Evolutionary conservation across 2,329 filamentous ascomycete species (phyloP).

Genomic region (Aspergillus brasiliensis): DNA sequence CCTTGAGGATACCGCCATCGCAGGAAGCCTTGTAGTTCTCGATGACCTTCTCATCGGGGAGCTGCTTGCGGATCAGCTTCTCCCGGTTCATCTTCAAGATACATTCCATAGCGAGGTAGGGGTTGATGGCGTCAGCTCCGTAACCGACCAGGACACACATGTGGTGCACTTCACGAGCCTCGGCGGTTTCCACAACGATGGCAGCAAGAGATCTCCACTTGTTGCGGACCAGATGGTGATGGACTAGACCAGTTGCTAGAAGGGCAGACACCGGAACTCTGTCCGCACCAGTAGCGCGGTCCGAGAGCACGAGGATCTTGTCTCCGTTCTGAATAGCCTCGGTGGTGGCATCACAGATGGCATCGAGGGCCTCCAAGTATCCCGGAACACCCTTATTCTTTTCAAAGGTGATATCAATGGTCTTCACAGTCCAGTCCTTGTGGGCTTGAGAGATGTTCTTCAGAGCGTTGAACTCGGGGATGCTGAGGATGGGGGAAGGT

Average conservation of each 20-base stretch:
- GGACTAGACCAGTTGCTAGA: slow-evolving; percentile 87
- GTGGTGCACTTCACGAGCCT: slow-evolving; percentile 96
- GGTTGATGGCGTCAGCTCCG: slow-evolving; percentile 90
- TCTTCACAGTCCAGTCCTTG: slow-evolving; percentile 81
- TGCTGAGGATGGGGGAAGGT: slow-evolving; percentile 84
- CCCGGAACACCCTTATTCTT: slow-evolving; percentile 80
- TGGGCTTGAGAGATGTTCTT: slow-evolving; percentile 74
- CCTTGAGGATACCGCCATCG: slow-evolving; percentile 94
- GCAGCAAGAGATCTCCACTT: slow-evolving; percentile 91
- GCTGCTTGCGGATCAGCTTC: slow-evolving; percentile 86
- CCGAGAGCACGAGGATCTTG: slow-evolving; percentile 85
- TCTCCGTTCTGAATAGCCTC: slow-evolving; percentile 80
- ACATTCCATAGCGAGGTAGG: slow-evolving; percentile 93
- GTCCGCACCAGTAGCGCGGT: slow-evolving; percentile 79
- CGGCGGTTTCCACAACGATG: slow-evolving; percentile 85
- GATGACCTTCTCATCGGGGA: slow-evolving; percentile 78
- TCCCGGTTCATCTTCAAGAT: slow-evolving; percentile 96
- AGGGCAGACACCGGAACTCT: slow-evolving; percentile 84
- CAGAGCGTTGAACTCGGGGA: slow-evolving; percentile 86
- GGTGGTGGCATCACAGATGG: slow-evolving; percentile 82
- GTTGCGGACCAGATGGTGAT: slow-evolving; percentile 93
- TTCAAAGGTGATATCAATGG: slow-evolving; percentile 90
- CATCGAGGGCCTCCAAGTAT: slow-evolving; percentile 83
- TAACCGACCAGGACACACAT: slow-evolving; percentile 98
- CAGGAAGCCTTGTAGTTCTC: slow-evolving; percentile 97